Base-by-base conservation (phyloP, 768 basidiomycete species). In the Porphyrellus cyaneotinctus region DNA sequence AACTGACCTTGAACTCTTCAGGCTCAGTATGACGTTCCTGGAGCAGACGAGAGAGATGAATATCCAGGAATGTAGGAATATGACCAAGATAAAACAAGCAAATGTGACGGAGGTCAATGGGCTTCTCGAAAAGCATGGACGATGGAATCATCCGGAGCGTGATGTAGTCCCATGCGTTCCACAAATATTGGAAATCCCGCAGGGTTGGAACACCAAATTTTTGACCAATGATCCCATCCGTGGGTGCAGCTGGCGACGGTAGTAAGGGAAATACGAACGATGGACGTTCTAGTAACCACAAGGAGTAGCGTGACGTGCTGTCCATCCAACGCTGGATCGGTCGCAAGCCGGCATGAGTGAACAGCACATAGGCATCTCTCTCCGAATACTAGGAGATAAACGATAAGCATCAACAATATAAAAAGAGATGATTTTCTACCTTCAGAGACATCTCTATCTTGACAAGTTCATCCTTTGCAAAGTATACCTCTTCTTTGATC, bases 51-150 rank as follows among this genome's bases (percentile, higher is more conserved):
- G 90, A 89, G 43, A 95, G 70, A 63, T 95, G 88, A 22, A 97
- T 97, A 62, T 97, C 95, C 56, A 95, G 69, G 74, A 95, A 97
- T 18, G 90, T 78, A 2, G 92, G 92, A 42, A 97, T 92, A 66
- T 98, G 97, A 0, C 95, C 95, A 13, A 91, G 64, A 70, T 97
- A 97, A 73, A 99, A 99, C n/a, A 98, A 77, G 64, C 93, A 95
- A 51, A 95, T 93, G 68, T 98, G 95, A 28, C 97, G 80, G 42
- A 98, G 74, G 63, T 97, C 86, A 55, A 98, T 97, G 4, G 95
- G 95, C 66, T 91, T 95, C 65, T 89, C 76, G 66, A 85, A 85
- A 23, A 95, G 75, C 87, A 97, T 89, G 24, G 84, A 80, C 18
- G 79, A 73, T 0, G 93, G 87, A 49, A 97, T 92, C 93, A 97